phyloP scores from a whole-genome alignment of 2,329 filamentous ascomycete species.

The Aspergillus pseudoviridinutans region DNA sequence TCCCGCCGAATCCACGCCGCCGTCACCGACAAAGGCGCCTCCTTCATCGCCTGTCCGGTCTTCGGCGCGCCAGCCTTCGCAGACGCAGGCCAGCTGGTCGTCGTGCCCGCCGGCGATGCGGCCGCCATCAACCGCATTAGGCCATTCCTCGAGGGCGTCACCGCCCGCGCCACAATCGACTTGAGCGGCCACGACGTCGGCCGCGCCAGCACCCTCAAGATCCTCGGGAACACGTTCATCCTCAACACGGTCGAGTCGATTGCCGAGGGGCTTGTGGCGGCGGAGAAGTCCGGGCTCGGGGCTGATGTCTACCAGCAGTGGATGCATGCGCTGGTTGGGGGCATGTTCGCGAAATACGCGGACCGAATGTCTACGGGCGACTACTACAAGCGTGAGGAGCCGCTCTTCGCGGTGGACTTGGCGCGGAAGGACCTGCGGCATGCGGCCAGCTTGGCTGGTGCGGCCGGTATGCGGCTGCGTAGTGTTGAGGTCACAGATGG shows the following conservation, averaged over 20 bases:
- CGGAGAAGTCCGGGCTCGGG: conserved; percentile 76
- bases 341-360: conserved; percentile 70
- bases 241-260: conserved; percentile 77
- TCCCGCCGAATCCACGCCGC: conserved; percentile 61
- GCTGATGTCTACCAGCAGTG: conserved; percentile 66
- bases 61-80: conserved; percentile 39
- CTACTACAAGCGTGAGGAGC: conserved; percentile 70
- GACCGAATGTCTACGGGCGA: conserved; percentile 70
- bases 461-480: conserved; percentile 58
- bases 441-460: conserved; percentile 63
- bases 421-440: conserved; percentile 79
- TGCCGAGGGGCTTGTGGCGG: conserved; percentile 71
- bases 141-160: conserved; percentile 70
- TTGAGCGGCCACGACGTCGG: conserved; percentile 67
- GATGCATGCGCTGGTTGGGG: conserved; percentile 69
- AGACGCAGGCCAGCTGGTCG: conserved; percentile 66
- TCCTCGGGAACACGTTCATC: conserved; percentile 84
- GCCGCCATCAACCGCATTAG: conserved; percentile 59
- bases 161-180: conserved; percentile 65
- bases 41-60: conserved; percentile 69
- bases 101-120: conserved; percentile 65
- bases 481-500: conserved; percentile 64
- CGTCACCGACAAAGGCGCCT: conserved; percentile 57
- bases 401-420: conserved; percentile 78
- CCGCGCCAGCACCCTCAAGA: conserved; percentile 68